Evolutionary conservation across 176 grass and related monocot species (phyloP), one percentile per base, ranked within the genome.

Genomic region (Aegilops tauschii): DNA sequence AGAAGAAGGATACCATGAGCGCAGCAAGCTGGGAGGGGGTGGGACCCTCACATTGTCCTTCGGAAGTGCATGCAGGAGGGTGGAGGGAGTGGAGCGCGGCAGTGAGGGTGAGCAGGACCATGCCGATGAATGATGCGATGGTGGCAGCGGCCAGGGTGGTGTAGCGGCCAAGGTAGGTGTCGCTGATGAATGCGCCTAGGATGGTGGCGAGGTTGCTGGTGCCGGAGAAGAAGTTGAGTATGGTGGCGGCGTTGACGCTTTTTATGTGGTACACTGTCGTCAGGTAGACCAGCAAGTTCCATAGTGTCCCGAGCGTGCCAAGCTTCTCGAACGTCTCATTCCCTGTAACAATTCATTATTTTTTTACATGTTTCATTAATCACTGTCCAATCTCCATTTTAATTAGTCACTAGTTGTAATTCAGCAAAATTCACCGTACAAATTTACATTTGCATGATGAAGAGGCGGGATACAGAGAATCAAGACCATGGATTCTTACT

Each of bases 321-420:
- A 98, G 80, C 89, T 93, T 98, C 83, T 98, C 95, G 34, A 90
- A 98, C 0, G 91, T 90, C 90, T 98, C 95, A 47, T 98, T 98
- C 20, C 93, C 94, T 96, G 87, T 11, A 59, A 21, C 0, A 59
- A 59, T 8, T 59, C 2, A 56, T 56, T 56, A 5, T 7, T 21
- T 56, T 21, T 56, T 56, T 20, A 56, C 5, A 56, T 56, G 2
- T 18, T 54, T 54, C 50, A 58, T 6, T 17, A 52, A 1, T 20
- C 0, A 58, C 5, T 20, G 52, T 58, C 52, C 6, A 58, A 20
- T 58, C 1, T 56, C 17, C 2, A 1, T 56, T 56, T 52, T 56
- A 20, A 58, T 58, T 3, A 58, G 18, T 58, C 54, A 58, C 17
- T 58, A 8, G 2, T 20, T 58, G 17, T 58, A 21, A 21, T 58